Percentiles rank a stretch among this genome's conserved stretches.
Evolutionary conservation across 208 protist genomes (phyloP).

Genomic region (Leishmania lainsoni): DNA sequence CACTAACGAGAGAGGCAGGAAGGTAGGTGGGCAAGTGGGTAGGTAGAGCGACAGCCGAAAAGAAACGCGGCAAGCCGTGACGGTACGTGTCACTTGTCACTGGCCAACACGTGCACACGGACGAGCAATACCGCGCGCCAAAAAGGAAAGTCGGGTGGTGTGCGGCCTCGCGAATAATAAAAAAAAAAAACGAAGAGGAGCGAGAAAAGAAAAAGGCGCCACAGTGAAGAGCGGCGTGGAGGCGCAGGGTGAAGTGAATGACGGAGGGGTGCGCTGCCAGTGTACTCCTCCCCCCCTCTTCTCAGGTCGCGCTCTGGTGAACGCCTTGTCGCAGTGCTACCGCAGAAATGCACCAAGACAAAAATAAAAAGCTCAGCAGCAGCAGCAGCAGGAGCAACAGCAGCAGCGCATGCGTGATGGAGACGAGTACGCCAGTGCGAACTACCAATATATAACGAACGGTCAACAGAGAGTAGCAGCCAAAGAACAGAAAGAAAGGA

Average conservation of each 20-base stretch:
- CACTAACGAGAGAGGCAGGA: background rate
- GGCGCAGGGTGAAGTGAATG: background rate
- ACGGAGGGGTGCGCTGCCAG: background rate
- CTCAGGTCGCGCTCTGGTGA: background rate
- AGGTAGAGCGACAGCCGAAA: background rate
- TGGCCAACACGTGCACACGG: background rate
- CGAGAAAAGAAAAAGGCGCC: constrained; percentile 4
- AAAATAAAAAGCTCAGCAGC: background rate
- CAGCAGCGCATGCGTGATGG: background rate
- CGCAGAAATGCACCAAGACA: background rate
- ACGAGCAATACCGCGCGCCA: background rate
- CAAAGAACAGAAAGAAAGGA: background rate
- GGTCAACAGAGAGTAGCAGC: background rate
- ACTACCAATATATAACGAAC: background rate
- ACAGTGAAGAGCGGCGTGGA: background rate
- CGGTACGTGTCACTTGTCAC: background rate
- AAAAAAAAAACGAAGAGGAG: background rate
- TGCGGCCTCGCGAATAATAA: background rate
- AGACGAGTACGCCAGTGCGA: background rate
- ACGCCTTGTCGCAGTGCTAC: background rate
- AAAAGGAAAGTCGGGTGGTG: background rate
- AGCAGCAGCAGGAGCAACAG: no score
- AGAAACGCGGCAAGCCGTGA: background rate
- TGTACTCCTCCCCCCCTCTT: background rate
- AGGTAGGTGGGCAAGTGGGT: background rate